Evolutionary conservation across 768 basidiomycete genomes (phyloP).

Genomic region (Lentinus tigrinus): DNA sequence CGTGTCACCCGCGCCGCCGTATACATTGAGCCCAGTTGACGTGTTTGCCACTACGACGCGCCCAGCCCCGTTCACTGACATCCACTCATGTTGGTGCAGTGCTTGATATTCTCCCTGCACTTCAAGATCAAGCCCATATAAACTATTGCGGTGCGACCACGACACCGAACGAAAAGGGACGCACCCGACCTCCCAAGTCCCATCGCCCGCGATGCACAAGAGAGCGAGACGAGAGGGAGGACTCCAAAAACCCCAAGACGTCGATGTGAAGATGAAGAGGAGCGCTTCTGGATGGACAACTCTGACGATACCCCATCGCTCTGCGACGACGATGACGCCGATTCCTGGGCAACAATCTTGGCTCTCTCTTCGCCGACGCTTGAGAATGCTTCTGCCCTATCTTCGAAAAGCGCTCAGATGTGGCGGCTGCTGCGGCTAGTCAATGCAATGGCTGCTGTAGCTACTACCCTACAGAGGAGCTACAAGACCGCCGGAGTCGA

Average conservation of each 20-base stretch:
- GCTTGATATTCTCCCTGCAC: conserved; percentile 96
- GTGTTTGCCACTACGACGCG: conserved; percentile 38
- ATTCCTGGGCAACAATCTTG: not conserved
- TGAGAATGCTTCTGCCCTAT: not conserved
- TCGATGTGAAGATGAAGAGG: conserved; percentile 1
- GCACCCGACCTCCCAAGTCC: too few species aligned
- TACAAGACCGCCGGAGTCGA: conserved; percentile 21
- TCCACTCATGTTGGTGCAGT: too few species aligned
- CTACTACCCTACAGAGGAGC: conserved; percentile 43
- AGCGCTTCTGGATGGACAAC: conserved; percentile 23
- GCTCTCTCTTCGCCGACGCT: not conserved
- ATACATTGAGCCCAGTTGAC: not conserved
- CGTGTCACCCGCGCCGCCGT: conserved; percentile 22
- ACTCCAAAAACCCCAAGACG: not conserved
- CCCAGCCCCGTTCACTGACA: not conserved
- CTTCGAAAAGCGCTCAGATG: not conserved
- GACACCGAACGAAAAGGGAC: too few species aligned
- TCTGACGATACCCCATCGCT: too few species aligned
- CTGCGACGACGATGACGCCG: not conserved
- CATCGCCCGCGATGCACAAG: too few species aligned
- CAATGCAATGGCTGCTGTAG: conserved; percentile 51
- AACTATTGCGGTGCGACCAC: too few species aligned
- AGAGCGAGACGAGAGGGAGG: conserved; percentile 38
- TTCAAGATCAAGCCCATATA: conserved; percentile 99
- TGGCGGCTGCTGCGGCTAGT: conserved; percentile 45